Conservation (phyloP, 2,329 filamentous ascomycete species). For the Rhynchosporium secalis region DNA sequence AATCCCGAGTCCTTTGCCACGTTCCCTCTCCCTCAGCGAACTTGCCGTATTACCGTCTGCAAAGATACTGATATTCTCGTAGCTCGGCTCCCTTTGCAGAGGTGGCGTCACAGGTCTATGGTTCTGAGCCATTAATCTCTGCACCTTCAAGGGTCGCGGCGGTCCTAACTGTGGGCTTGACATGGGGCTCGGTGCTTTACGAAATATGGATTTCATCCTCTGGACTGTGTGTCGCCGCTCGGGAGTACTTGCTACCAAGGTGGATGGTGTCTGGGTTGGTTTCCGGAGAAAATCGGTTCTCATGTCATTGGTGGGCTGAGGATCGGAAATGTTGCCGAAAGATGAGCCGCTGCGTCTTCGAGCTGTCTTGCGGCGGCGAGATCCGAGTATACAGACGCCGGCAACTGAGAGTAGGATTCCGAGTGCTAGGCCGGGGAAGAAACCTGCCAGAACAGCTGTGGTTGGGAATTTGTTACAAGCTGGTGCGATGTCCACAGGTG, state of each 20-base stretch:
- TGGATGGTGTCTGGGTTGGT: conserved; percentile 30
- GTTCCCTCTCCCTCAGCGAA: conserved; percentile 26
- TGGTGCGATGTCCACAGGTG: conserved; percentile 25
- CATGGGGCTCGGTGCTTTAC: conserved; percentile 22
- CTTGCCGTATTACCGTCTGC: conserved; percentile 49
- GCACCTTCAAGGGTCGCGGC: conserved; percentile 31
- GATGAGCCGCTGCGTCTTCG: conserved; percentile 42
- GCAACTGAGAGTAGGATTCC: conserved; percentile 48
- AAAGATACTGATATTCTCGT: conserved; percentile 54
- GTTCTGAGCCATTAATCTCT: conserved; percentile 15
- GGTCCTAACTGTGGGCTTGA: conserved; percentile 16
- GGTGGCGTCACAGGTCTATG: conserved; percentile 38
- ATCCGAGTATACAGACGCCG: conserved; percentile 42
- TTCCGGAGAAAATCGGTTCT: conserved; percentile 56
- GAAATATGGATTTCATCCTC: conserved; percentile 35
- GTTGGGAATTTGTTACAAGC: conserved; percentile 34
- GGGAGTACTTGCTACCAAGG: conserved; percentile 20
- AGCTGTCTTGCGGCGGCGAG: conserved; percentile 28
- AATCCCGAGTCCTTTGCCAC: background rate
- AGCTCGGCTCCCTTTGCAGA: conserved; percentile 47
- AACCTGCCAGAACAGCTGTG: conserved; percentile 33
- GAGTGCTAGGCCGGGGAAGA: conserved; percentile 48
- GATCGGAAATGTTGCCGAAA: conserved; percentile 52
- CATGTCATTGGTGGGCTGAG: conserved; percentile 45
- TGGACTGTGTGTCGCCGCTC: conserved; percentile 24